These are phyloP conservation scores for Candida palmyrensis DNA, from an alignment of 805 yeast species.

Conservation along the genomic window DNA sequence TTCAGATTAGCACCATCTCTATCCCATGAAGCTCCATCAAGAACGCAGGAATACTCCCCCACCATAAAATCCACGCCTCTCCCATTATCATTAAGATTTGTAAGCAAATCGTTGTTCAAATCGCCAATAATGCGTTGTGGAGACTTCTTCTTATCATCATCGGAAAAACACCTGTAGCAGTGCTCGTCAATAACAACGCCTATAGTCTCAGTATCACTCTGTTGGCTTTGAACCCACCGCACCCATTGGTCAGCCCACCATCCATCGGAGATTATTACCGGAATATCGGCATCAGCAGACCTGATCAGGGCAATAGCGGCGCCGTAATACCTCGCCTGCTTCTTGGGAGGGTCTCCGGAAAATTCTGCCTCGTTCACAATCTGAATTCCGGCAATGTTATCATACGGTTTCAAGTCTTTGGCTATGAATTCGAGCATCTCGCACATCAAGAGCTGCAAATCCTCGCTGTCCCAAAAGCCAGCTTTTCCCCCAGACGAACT, in stretches of 20 bases:
- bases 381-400: constrained; percentile 78
- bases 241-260: constrained; percentile 88
- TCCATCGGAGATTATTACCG: constrained; percentile 83
- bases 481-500: constrained; percentile 41
- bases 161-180: constrained; percentile 80
- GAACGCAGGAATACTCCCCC: constrained; percentile 89
- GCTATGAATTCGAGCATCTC: constrained; percentile 58
- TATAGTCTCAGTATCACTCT: constrained; percentile 22
- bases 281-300: constrained; percentile 48
- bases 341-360: constrained; percentile 42
- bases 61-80: constrained; percentile 63
- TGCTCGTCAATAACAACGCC: constrained; percentile 83
- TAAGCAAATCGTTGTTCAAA: constrained; percentile 44
- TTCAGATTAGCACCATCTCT: constrained; percentile 34
- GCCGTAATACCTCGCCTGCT: constrained; percentile 57
- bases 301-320: constrained; percentile 62
- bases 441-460: constrained; percentile 41
- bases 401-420: constrained; percentile 47
- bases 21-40: constrained; percentile 74
- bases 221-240: constrained; percentile 51
- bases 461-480: constrained; percentile 54
- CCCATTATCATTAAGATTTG: constrained; percentile 40
- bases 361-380: constrained; percentile 80
- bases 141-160: constrained; percentile 58
- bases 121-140: constrained; percentile 62